Evolutionary conservation across 2,329 filamentous ascomycete genomes (phyloP), one percentile per base, ranked within the genome.

Genomic region (Blastomyces emzantsi): DNA sequence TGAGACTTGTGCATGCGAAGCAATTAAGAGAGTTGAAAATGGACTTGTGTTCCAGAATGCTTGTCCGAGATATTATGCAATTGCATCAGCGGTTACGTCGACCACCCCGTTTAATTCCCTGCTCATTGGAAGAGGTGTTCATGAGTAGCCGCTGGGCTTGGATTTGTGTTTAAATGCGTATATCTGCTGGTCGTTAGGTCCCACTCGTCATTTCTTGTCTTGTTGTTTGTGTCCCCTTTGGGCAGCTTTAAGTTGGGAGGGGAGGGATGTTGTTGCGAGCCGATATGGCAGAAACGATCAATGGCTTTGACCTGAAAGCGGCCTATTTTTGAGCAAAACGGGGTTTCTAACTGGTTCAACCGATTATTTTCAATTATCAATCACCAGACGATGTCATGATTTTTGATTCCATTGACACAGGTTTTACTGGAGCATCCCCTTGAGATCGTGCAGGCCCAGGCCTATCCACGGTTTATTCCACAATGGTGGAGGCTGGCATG

Each of bases 21-120:
- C 9, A n/a, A 45, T 22, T 17, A 43, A 25, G 22, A n/a, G 17
- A 59, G 33, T 47, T 15, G 41, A 49, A 25, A 33, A 17, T 49
- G 57, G 43, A 41, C 25, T 28, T 45, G 13, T 41, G 4, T 49
- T 19, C 17, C 39, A 11, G 39, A 51, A 47, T 33, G 11, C 13
- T 33, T 49, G 58, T 49, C 43, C 36, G 41, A 60, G 43, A 60
- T n/a, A 45, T 60, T 49, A 49, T 33, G 43, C 15, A 36, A 25
- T 33, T 43, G 57, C 43, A 60, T 60, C 41, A 2, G 25, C 28
- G 41, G 56, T 5, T 59, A 60, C 39, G 25, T 22, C 22, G 30
- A 13, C 6, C 22, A 9, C 30, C 30, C 19, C 28, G 19, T 7
- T n/a, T 15, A 13, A 30, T 7, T 6, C 33, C 55, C 2, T 25